A percentile compares a stretch with the other conserved stretches of the same genome.
Evolutionary conservation across 2,329 filamentous ascomycete species (phyloP).

Genomic region (Fusarium albidum): DNA sequence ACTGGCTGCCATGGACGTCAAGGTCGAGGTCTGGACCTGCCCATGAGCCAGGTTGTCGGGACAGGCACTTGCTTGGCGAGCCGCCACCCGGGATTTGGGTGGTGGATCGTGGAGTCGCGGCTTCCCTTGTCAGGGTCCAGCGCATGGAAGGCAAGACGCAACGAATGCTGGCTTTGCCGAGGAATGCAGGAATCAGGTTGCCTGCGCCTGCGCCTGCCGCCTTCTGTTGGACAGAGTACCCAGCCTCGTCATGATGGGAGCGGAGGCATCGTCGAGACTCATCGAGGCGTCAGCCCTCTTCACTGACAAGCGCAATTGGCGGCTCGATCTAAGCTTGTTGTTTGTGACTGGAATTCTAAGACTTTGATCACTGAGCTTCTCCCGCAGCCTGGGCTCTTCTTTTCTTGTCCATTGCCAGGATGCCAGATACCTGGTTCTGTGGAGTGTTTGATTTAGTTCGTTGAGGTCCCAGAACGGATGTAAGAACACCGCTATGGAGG

Average conservation of each 20-base stretch:
- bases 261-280: background rate
- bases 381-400: too few relatives aligned
- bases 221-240: too few relatives aligned
- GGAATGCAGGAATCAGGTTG: background rate
- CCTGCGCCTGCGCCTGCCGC: background rate
- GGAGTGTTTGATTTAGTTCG: too few relatives aligned
- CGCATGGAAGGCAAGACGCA: background rate
- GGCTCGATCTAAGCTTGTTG: conserved; percentile 4
- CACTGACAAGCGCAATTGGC: conserved; percentile 2
- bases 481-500: too few relatives aligned
- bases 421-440: too few relatives aligned
- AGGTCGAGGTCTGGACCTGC: background rate
- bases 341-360: background rate
- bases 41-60: conserved; percentile 23
- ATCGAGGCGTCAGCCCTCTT: conserved; percentile 4
- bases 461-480: too few relatives aligned
- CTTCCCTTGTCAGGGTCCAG: background rate
- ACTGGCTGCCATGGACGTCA: too few relatives aligned
- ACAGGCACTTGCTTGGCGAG: conserved; percentile 1
- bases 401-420: too few relatives aligned
- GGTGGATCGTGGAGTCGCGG: conserved; percentile 3
- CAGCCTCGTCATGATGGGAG: background rate
- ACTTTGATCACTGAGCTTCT: background rate
- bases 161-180: background rate
- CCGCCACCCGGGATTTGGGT: conserved; percentile 17